Evolutionary conservation across 129 eudicot species (phyloP), one percentile per base, ranked within the genome.

Genomic region (Lactuca sativa): DNA sequence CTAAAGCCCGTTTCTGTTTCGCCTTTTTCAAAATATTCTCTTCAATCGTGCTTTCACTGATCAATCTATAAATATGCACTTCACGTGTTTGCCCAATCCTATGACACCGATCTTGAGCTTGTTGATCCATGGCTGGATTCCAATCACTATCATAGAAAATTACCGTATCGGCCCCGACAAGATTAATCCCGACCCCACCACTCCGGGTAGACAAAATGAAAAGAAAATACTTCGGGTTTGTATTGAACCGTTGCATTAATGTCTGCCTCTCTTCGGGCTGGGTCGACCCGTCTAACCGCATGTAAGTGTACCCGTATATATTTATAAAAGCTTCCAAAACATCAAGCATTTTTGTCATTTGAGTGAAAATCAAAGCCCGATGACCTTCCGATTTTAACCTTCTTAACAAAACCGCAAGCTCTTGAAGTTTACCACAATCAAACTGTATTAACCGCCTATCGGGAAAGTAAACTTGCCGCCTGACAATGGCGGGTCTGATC

Each of bases 121-220:
- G 99, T 66, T 87, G 95, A 81, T 95, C 99, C 99, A 95, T 95
- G 5, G 99, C 99, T 12, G 99, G 99, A 71, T 95, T 95, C 99
- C 99, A 95, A 79, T 95, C 99, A 82, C 99, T 90, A 54, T 95
- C 99, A 69, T 95, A 95, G 62, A 95, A 95, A 66, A 95, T 95
- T 18, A 95, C 99, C 9, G 99, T 95, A 76, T 95, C 99, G 25
- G 99, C 99, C 59, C 99, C 99, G n/a, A 95, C 99, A 10, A 95
- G 81, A 62, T 95, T 95, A 62, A 95, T 90, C 38, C 99, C 99
- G 37, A 95, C 99, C 71, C 99, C 99, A 32, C 99, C 99, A 83
- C 99, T 95, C 3, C 99, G 97, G 3, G 99, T 95, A 12, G 99
- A 95, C 80, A 95, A 84, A 55, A 95, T 95, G 61, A 95, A 95